Evolutionary conservation across 2,329 filamentous ascomycete genomes (phyloP), one percentile per base, ranked within the genome.

Genomic region (Epicoccum sorghinum): DNA sequence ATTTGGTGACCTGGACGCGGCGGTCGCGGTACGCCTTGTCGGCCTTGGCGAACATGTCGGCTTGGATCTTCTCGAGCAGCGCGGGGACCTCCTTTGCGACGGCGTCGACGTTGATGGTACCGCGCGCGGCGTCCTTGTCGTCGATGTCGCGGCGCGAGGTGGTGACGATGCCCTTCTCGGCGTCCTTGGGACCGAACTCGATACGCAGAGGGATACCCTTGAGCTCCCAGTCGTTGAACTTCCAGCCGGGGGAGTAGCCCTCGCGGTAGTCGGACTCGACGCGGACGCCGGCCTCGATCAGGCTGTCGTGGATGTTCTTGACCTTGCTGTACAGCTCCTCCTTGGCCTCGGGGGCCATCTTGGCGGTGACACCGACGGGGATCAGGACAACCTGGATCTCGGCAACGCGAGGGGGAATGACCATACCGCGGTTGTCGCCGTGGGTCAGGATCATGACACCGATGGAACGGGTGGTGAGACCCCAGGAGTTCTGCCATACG

Each of bases 371-470:
- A 52, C 95, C 96, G 37, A 98, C 93, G 7, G 96, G 93, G 52
- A 99, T 88, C 59, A 99, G 84, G 64, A 97, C 84, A 39, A 87
- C 86, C 77, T 99, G 95, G 59, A 88, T 82, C 78, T 93, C 91
- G 61, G 93, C 88, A 47, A 98, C 90, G 51, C 92, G 86, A 36
- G 95, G 95, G 72, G 95, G 95, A 47, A 98, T 86, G 58, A 98
- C 92, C 14, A 99, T 83, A 61, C 95, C 95, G 77, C 93, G 93
- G 80, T 99, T 89, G 74, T 99, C 95, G 69, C 92, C 89, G 78
- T 99, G 95, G 57, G 96, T 92, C 87, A 99, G 95, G 70, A 97
- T 90, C 93, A 98, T 98, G 75, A 98, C 92, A 79, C 95, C 96
- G 63, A 99, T 96, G 52, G 93, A 91, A 73, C 95, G 91, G 49